Percentiles rank a stretch among this genome's conserved stretches.
Evolutionary conservation across 768 basidiomycete species (phyloP).

Genomic region (Podaxis sp.): DNA sequence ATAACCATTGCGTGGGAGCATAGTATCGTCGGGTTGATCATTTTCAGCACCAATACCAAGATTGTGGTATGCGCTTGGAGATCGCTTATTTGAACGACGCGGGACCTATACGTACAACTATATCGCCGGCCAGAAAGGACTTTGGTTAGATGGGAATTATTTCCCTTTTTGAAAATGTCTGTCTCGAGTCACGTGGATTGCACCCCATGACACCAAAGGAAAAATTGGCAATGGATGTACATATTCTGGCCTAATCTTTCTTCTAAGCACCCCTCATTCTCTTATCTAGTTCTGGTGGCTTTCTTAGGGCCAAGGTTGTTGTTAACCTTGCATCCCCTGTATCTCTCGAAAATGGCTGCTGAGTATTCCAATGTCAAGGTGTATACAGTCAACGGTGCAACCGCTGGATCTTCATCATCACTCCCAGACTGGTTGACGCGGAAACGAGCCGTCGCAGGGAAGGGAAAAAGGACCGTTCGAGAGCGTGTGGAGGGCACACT

Average conservation of each 20-base stretch:
- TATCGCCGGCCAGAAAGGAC: no score
- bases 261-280: background rate
- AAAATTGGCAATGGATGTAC: no score
- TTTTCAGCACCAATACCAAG: background rate
- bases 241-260: background rate
- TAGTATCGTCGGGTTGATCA: background rate
- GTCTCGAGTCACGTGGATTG: background rate
- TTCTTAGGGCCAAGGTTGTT: background rate
- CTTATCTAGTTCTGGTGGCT: background rate
- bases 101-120: no score
- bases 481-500: conserved; percentile 84
- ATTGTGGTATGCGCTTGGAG: no score
- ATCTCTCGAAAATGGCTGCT: conserved; percentile 16
- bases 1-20: background rate
- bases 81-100: no score
- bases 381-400: conserved; percentile 94
- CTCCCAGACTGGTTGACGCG: conserved; percentile 93
- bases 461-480: conserved; percentile 61
- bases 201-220: background rate
- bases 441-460: conserved; percentile 63
- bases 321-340: background rate
- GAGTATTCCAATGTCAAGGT: conserved; percentile 58
- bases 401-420: conserved; percentile 82
- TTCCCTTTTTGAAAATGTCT: background rate
- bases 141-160: no score